Base-by-base conservation (phyloP, 805 yeast species). In the Starmerella bombi region DNA sequence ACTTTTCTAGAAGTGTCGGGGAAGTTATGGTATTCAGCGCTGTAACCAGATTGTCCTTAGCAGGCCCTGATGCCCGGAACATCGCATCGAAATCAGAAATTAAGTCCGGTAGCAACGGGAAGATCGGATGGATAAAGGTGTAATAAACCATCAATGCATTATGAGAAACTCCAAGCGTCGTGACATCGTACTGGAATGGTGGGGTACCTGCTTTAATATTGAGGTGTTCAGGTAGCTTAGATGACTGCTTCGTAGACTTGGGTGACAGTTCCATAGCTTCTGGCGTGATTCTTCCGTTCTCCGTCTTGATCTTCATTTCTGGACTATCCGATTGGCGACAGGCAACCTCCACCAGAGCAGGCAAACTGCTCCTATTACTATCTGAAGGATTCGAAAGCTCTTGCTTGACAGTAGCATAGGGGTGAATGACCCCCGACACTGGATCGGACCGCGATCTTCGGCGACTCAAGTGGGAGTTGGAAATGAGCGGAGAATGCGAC, bases 91-190 rank as follows among this genome's bases (percentile, higher is more conserved):
- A 54, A 38, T 53, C 56, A 14, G 54, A 50, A 20, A 56, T 50
- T 21, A 56, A 50, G 23, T 61, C 59, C 5, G 64, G 63, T 30
- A 64, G 53, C 18, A 64, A 40, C 7, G 69, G 68, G 40, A 63
- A 50, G 19, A 57, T 49, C 8, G 64, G 62, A 46, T 64, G 67
- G 37, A 61, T 51, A 28, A 50, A 48, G 40, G 55, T 52, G 49
- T 62, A 64, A 44, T 64, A 64, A 27, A 46, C 45, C 43, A 58
- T 64, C 31, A 63, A 51, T 6, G 43, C 49, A 18, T 21, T 25
- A 25, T 42, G 46, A 17, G 45, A 36, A 28, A 44, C 39, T 17
- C 45, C 48, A 19, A 32, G 37, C 18, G 36, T 14, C 15, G 28
- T 41, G 1, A 37, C 22, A 32, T 38, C 46, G 44, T 32, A 38